These are phyloP conservation scores for Phytophthora colocasiae DNA, from an alignment of 352 stramenopile species.

Conservation along the genomic window DNA sequence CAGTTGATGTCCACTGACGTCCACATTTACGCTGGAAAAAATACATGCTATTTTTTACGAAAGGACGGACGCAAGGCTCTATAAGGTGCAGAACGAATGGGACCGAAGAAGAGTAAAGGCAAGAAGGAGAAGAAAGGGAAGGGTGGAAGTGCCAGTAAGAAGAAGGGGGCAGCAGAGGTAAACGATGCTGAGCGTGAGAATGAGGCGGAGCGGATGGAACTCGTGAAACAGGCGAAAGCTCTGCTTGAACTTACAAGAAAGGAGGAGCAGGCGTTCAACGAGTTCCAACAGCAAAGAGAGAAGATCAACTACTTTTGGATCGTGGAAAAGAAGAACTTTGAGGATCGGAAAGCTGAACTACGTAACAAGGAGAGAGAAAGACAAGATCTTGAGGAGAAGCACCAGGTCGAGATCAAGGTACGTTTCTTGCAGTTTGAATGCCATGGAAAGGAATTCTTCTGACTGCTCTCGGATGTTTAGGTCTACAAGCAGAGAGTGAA, in stretches of 20 bases:
- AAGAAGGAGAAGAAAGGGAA: constrained; percentile 62
- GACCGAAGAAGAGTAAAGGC: constrained; percentile 65
- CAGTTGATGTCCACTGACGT: constrained; percentile 5
- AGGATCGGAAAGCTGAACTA: constrained; percentile 92
- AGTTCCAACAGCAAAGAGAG: constrained; percentile 96
- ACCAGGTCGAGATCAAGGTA: constrained; percentile 96
- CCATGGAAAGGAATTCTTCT: neutral
- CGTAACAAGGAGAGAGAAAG: constrained; percentile 96
- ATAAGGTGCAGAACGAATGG: constrained; percentile 36
- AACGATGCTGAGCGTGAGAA: constrained; percentile 67
- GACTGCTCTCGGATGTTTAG: constrained; percentile 20
- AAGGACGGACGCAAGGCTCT: constrained; percentile 7
- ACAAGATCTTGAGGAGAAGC: constrained; percentile 95
- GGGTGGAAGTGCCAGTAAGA: constrained; percentile 58
- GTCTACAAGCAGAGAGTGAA: constrained; percentile 97
- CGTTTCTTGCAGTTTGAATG: neutral
- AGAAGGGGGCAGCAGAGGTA: constrained; percentile 50
- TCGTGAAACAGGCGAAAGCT: constrained; percentile 81
- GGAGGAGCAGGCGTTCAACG: constrained; percentile 94
- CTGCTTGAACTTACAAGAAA: constrained; percentile 84
- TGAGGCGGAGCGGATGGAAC: constrained; percentile 72
- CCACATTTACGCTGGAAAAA: neutral
- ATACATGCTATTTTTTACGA: constrained; percentile 12
- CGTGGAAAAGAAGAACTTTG: constrained; percentile 96
- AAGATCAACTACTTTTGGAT: constrained; percentile 99